Evolutionary conservation across 2,329 filamentous ascomycete genomes (phyloP).

Genomic region (Exophiala sideris): DNA sequence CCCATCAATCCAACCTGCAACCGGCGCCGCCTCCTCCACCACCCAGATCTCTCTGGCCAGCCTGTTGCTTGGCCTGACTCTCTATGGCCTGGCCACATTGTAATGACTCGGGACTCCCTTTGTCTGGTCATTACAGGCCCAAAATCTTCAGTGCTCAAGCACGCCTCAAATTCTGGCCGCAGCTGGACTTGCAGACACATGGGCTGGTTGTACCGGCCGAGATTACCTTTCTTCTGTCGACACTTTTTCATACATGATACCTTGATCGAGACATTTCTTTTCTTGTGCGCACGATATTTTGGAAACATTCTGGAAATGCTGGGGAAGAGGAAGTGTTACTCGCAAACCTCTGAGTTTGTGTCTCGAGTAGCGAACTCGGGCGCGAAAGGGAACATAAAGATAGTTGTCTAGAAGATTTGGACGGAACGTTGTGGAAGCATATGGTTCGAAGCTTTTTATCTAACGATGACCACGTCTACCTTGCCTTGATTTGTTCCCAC

Average conservation of each 20-base stretch:
- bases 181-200: constrained; percentile 20
- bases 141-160: constrained; percentile 1
- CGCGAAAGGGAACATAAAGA: background rate
- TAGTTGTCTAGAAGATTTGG: background rate
- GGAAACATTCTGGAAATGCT: constrained; percentile 22
- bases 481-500: background rate
- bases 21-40: constrained; percentile 9
- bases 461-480: constrained; percentile 21
- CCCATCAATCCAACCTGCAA: constrained; percentile 11
- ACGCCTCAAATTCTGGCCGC: constrained; percentile 7
- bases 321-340: background rate
- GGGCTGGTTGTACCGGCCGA: constrained; percentile 9
- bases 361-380: background rate
- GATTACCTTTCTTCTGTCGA: constrained; percentile 1
- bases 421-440: background rate
- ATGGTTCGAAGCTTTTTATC: constrained; percentile 9
- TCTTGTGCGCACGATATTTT: background rate
- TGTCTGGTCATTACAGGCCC: background rate
- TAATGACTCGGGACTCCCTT: background rate
- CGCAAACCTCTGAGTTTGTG: background rate
- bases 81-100: constrained; percentile 9
- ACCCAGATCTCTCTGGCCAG: constrained; percentile 1
- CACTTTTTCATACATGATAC: constrained; percentile 1
- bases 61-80: constrained; percentile 10
- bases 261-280: background rate